Conservation (phyloP, 768 basidiomycete species). For the Russula emetica region DNA sequence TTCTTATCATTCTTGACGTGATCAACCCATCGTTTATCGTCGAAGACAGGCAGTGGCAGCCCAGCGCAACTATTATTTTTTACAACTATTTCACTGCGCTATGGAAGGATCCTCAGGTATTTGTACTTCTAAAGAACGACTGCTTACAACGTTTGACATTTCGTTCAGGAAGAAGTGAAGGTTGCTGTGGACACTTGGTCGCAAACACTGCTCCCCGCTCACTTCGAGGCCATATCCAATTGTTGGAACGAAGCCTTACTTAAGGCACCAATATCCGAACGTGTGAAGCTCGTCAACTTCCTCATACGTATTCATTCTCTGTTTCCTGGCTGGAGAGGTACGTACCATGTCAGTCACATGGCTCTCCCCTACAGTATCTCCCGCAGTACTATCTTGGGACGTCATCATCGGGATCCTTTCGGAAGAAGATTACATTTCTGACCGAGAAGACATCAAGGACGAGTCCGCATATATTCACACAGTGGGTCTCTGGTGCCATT, state of each 20-base stretch:
- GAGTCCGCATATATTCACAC: constrained; percentile 41
- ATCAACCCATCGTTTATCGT: constrained; percentile 57
- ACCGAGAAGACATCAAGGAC: constrained; percentile 38
- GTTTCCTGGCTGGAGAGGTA: constrained; percentile 66
- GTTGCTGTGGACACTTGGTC: constrained; percentile 54
- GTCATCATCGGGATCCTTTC: constrained; percentile 53
- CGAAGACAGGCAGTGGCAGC: constrained; percentile 65
- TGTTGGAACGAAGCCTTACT: constrained; percentile 65
- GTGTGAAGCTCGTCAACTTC: constrained; percentile 56
- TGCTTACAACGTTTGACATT: neutral
- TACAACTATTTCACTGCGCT: constrained; percentile 54
- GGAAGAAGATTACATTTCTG: constrained; percentile 49
- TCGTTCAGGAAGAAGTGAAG: constrained; percentile 61
- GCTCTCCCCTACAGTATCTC: neutral
- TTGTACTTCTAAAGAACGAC: constrained; percentile 22
- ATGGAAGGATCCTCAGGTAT: constrained; percentile 61
- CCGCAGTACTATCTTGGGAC: constrained; percentile 61
- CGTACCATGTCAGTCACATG: constrained; percentile 5
- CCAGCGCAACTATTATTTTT: constrained; percentile 57
- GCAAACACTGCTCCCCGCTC: constrained; percentile 58
- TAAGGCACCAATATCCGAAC: constrained; percentile 53
- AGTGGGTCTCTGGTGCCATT: constrained; percentile 33
- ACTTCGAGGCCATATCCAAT: constrained; percentile 57
- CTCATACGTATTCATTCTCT: constrained; percentile 63
- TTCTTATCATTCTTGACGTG: constrained; percentile 62